phyloP scores from a whole-genome alignment of 2,329 filamentous ascomycete species.

The Aureobasidium sp. region DNA sequence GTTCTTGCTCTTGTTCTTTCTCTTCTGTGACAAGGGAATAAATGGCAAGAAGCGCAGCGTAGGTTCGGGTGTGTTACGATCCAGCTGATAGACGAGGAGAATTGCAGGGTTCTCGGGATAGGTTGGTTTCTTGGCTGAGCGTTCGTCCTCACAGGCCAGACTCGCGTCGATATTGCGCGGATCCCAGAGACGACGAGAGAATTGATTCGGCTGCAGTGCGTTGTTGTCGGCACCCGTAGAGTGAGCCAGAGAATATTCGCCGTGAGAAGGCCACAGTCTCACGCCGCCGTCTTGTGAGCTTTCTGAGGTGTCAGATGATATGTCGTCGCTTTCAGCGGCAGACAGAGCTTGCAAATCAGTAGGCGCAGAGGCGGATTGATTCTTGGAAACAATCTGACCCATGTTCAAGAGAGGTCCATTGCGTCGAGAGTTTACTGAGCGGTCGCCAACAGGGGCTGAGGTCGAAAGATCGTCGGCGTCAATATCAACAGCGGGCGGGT shows the following conservation, averaged over 20 bases:
- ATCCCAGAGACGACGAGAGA: not conserved
- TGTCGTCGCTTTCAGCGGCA: not conserved
- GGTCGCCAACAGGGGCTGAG: not conserved
- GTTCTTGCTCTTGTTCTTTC: not conserved
- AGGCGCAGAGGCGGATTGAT: not conserved
- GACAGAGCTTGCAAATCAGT: not conserved
- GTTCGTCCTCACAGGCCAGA: not conserved
- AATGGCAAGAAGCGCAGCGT: slow-evolving; percentile 1
- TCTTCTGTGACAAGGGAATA: not conserved
- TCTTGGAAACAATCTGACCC: slow-evolving; percentile 2
- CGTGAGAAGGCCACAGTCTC: not conserved
- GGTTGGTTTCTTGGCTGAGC: not conserved
- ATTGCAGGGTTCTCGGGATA: not conserved
- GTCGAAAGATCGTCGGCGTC: not conserved
- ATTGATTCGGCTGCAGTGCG: not conserved
- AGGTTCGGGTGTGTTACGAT: not conserved
- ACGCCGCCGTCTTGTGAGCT: not conserved
- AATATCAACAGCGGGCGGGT: not conserved
- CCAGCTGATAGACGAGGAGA: not conserved
- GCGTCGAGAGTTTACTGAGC: not conserved
- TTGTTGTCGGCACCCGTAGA: not conserved
- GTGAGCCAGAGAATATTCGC: not conserved
- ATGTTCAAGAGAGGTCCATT: not conserved
- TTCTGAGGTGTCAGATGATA: not conserved
- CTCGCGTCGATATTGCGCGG: too few relatives aligned